Evolutionary conservation across 73 alveolate species (phyloP).

Genomic region (Symbiodinium pilosum): DNA sequence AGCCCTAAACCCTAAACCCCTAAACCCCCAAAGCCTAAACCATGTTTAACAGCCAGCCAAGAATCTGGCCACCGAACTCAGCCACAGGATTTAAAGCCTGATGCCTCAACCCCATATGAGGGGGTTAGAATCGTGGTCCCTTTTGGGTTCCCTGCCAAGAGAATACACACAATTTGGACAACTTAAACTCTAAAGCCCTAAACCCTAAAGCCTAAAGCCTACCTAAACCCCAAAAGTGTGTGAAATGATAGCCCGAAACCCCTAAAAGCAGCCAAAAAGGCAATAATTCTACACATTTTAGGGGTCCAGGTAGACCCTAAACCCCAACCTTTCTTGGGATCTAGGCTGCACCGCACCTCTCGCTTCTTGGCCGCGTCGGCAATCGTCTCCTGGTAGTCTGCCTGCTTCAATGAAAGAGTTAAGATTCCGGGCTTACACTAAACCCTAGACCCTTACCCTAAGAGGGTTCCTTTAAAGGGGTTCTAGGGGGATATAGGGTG

Average conservation of each 20-base stretch:
- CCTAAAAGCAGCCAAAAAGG: too few relatives aligned
- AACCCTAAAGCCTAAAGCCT: background rate
- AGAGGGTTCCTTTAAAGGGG: background rate
- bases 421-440: too few relatives aligned
- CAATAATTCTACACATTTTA: too few relatives aligned
- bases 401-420: background rate
- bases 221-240: background rate
- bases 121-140: background rate
- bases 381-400: conserved; percentile 52
- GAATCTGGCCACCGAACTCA: background rate
- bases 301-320: too few relatives aligned
- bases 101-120: background rate
- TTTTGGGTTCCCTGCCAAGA: background rate
- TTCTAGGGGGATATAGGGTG: background rate
- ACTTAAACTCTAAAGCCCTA: background rate
- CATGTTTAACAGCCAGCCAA: background rate
- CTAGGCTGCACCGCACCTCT: conserved; percentile 1
- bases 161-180: background rate
- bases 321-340: too few relatives aligned
- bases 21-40: background rate
- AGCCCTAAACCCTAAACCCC: background rate
- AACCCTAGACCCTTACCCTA: too few relatives aligned
- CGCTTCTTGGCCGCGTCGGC: conserved; percentile 67
- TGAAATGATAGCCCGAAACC: too few relatives aligned
- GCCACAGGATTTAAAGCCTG: background rate